Base-by-base conservation (phyloP, 2,329 filamentous ascomycete genomes). In the Diaporthe longicolla region DNA sequence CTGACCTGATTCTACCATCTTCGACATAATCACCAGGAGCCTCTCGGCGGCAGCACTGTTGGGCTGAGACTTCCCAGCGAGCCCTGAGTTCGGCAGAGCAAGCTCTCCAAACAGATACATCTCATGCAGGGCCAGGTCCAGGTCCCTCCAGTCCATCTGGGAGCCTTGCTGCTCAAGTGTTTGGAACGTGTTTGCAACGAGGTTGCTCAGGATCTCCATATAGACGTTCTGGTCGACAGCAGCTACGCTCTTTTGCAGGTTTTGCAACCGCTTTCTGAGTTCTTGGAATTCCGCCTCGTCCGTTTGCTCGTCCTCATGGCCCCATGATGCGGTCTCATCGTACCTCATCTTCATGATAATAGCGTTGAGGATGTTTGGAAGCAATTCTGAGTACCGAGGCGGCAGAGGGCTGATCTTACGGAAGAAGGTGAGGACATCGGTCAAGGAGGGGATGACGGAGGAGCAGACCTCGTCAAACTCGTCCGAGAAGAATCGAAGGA, bases 381-480 rank as follows among this genome's bases (percentile, higher is more conserved):
- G 88, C 89, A 98, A 97, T 69, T 90, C 88, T n/a, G 91, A 88
- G 82, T 97, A 97, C 72, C 93, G 90, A 63, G 89, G 85, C 24
- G 93, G 92, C n/a, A 97, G 87, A 26, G 91, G 87, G 17, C 92
- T 89, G 50, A 95, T 87, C 83, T 95, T 97, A 73, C 97, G 93
- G 77, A 98, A 89, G 82, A 97, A 96, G 37, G 95, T 95, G 75
- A 99, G 89, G 65, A 98, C 90, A 79, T 99, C 97, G 65, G 94
- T 98, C 72, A 98, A 90, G 50, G 94, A 96, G 29, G 95, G 94
- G 76, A 99, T 97, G 74, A 98, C 95, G 17, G 95, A 97, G 48
- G 95, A 97, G 87, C 97, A 98, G 78, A 99, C 93, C 85, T 99
- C 97, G 83, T 99, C 97, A 82, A 97, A 99, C 81, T 99, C 95